Evolutionary conservation across 192 early-diverging fungal species (phyloP).

Genomic region (Rhizophagus prolifer): DNA sequence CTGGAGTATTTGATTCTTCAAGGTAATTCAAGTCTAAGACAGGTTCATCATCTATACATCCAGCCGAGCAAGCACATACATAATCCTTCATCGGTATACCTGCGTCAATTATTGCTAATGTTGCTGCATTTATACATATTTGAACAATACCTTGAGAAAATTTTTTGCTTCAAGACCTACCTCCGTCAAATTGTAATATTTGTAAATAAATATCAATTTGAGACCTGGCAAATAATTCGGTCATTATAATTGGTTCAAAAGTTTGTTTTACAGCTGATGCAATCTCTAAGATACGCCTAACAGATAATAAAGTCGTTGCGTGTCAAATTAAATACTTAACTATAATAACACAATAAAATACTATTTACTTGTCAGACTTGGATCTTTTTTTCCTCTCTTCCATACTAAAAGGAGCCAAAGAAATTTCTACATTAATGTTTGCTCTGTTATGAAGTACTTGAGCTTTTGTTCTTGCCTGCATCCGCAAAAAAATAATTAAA

Average conservation of each 20-base stretch:
- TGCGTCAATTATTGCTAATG: conserved; percentile 79
- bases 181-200: conserved; percentile 92
- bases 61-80: conserved; percentile 86
- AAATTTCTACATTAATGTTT: conserved; percentile 86
- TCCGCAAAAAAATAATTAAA: background rate
- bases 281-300: conserved; percentile 81
- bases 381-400: conserved; percentile 81
- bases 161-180: conserved; percentile 33
- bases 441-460: conserved; percentile 69
- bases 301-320: background rate
- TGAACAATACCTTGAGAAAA: conserved; percentile 50
- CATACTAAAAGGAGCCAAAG: conserved; percentile 87
- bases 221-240: conserved; percentile 74
- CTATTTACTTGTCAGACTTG: conserved; percentile 78
- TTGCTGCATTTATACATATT: conserved; percentile 81
- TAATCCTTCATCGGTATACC: conserved; percentile 82
- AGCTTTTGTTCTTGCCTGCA: conserved; percentile 55
- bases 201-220: conserved; percentile 94
- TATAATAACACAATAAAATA: background rate
- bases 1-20: conserved; percentile 86
- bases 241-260: conserved; percentile 86
- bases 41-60: conserved; percentile 75
- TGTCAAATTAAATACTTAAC: background rate
- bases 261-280: conserved; percentile 83
- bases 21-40: conserved; percentile 81